Base-by-base conservation (phyloP, 1,139 yeast species). In the Pichia sp. region DNA sequence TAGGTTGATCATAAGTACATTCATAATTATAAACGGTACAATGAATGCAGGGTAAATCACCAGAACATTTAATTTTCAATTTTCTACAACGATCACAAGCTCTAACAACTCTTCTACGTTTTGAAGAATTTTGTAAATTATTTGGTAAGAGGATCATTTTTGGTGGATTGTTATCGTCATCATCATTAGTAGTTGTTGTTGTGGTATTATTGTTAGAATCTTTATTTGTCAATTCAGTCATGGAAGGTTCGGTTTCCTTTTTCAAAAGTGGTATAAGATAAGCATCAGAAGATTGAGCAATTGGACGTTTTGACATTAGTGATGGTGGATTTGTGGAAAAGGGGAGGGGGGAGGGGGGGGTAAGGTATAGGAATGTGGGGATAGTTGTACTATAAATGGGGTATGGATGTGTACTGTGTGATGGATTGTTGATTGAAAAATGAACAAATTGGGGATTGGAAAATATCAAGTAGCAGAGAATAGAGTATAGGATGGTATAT, bases 51-150 rank as follows among this genome's bases (percentile, higher is more conserved):
- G 96, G 96, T 61, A 83, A 83, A 63, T 82, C 81, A 18, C 96
- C 96, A 58, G 88, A 95, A 69, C 96, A 89, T 64, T 86, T 86
- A 61, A 88, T 91, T 68, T 89, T 89, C 66, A 87, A 84, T 67
- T 80, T 73, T 29, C 71, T 56, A 73, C 62, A 89, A 55, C 82
- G 82, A 62, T 86, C 93, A 67, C 96, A 89, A 3, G 96, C 96
- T 51, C 93, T 72, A 1, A 93, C 80, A 31, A 88, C 96, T 52
- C 96, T 71, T 62, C 90, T 77, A 50, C 96, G 51, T 96, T 67
- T 88, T 16, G 55, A 14, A 47, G 45, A 9, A 53, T 54, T 5
- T 56, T 41, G 38, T 50, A 45, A 14, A 28, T 56, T 51, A 28
- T 56, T 56, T 1, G 66, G 54, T 10, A 63, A 58, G 62, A 62